A percentile compares a stretch with the other conserved stretches of the same genome.
phyloP scores from a whole-genome alignment of 345 rosid genomes.

The Populus simonii region DNA sequence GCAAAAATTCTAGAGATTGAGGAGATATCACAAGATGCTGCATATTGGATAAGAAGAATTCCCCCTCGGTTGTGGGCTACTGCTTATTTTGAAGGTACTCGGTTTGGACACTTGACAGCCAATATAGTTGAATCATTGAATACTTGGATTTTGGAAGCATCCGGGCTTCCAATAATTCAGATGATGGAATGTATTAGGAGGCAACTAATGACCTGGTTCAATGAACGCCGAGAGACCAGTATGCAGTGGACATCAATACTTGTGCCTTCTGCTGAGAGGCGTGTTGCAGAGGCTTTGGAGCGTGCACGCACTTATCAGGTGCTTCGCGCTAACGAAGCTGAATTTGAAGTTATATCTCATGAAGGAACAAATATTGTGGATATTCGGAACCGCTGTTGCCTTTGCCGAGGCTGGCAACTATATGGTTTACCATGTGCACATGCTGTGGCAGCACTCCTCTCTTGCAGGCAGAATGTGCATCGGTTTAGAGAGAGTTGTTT shows the following conservation, averaged over 20 bases:
- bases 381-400: constrained; percentile 87
- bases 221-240: constrained; percentile 84
- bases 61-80: constrained; percentile 98
- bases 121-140: constrained; percentile 80
- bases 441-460: constrained; percentile 93
- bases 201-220: constrained; percentile 98
- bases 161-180: constrained; percentile 95
- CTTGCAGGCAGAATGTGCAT: constrained; percentile 98
- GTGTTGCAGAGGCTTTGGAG: constrained; percentile 84
- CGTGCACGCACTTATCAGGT: constrained; percentile 84
- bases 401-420: constrained; percentile 95
- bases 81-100: constrained; percentile 87
- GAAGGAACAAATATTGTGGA: constrained; percentile 91
- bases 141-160: constrained; percentile 88
- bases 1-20: constrained; percentile 86
- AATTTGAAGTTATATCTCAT: constrained; percentile 89
- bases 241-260: constrained; percentile 96
- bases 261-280: constrained; percentile 88
- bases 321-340: constrained; percentile 89
- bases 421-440: constrained; percentile 95
- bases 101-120: constrained; percentile 89
- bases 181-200: constrained; percentile 99
- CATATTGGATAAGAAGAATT: constrained; percentile 83
- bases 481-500: constrained; percentile 92
- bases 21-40: constrained; percentile 91